Base-by-base conservation (phyloP, 108 stramenopile genomes). In the Cyclotella baltica region DNA sequence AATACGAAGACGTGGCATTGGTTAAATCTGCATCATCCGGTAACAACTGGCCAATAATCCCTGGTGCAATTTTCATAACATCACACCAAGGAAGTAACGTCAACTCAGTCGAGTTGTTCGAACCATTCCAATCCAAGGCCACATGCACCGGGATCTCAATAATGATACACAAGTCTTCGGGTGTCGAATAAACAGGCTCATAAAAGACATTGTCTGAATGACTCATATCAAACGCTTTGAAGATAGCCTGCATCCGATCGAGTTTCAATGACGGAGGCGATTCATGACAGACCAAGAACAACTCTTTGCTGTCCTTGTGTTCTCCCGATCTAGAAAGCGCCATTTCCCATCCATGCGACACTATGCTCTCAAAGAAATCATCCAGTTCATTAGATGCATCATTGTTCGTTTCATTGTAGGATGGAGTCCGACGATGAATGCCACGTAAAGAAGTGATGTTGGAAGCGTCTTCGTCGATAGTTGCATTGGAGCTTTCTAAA, bases 71-170 rank as follows among this genome's bases (percentile, higher is more conserved):
- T 29, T 68, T 51, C 67, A 68, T 68, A 0, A 68, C 23, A 20
- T 68, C 67, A 1, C 51, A 48, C 67, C 67, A 68, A 52, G 67
- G 67, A 15, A 68, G 31, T 20, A 68, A 3, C 2, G 46, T 48
- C 11, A 68, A 36, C 13, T 11, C 2, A 3, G 33, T 22, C n/a
- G n/a, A n/a, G 19, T 34, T 25, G 1, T 29, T 36, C 19, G 31
- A 62, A 62, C 8, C 13, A 22, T 20, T 13, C 56, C 56, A 35
- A 34, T 4, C 35, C 47, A 31, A 9, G 30, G 51, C 67, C 10
- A 18, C 0, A 33, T 28, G 19, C 20, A n/a, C 28, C 16, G 31
- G 19, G 34, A 53, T 53, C 0, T 30, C 15, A 0, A 48, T 50
- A 10, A 68, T 52, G 23, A 68, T 31, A n/a, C 67, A 68, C 19